Base-by-base conservation (phyloP, 2,329 filamentous ascomycete genomes). In the Penicillium glabrum region DNA sequence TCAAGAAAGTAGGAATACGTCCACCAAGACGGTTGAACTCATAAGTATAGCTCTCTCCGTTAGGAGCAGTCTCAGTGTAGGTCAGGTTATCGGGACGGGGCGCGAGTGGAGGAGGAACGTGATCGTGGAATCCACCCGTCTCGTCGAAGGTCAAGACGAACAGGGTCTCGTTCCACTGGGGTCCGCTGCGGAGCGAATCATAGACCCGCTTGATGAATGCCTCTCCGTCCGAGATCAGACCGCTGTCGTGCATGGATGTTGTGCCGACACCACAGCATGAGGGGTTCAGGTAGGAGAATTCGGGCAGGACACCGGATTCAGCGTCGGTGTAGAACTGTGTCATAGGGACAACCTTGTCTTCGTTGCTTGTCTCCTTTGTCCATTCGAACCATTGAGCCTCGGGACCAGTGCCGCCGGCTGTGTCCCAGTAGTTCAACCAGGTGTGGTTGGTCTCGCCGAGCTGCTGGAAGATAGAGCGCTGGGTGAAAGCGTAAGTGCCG, bases 391-490 rank as follows among this genome's bases (percentile, higher is more conserved):
- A 73, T 7, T 60, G 52, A 16, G 70, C 63, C 41, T 74, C 71
- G 2, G 68, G 65, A 14, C 68, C 66, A 2, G 65, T 67, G 24
- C 57, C 56, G 11, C 50, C 53, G 39, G 54, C 53, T 11, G 57
- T 53, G 13, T 57, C 57, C 53, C 53, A 57, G 64, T 74, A 74
- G 65, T 74, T 73, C 54, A 66, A 56, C 71, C 71, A 74, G 24
- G 64, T 59, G 56, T 68, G 63, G 53, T 59, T 58, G 31, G 66
- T 72, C 52, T 71, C 65, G 39, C 59, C 60, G 49, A 71, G 52
- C 5, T 72, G 65, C 67, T 79, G 67, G 68, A 79, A 79, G 63
- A 79, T 73, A 58, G 68, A 57, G 59, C 67, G 47, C 68, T 67
- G 46, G 66, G 68, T 57, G 64, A 72, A 57, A 48, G 60, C 59